phyloP scores from a whole-genome alignment of 2,329 filamentous ascomycete species.

The Chrysoporthe puriensis region DNA sequence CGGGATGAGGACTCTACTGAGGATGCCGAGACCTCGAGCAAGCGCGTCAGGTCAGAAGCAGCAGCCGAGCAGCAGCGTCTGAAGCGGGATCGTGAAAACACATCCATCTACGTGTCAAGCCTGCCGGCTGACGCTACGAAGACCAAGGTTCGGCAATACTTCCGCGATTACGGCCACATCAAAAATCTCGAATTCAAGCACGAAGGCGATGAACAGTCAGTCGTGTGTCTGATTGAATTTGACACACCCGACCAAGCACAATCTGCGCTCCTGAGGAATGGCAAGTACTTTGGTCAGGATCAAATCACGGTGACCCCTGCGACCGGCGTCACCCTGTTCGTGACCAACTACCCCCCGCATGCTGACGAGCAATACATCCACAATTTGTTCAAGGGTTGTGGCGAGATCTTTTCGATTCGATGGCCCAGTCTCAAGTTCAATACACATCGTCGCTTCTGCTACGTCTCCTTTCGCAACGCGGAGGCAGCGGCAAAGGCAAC shows the following conservation, averaged over 20 bases:
- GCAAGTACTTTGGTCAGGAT: slow-evolving; percentile 75
- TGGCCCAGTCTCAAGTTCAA: slow-evolving; percentile 93
- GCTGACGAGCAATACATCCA: slow-evolving; percentile 74
- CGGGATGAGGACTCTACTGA: slow-evolving; percentile 61
- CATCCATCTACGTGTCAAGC: slow-evolving; percentile 79
- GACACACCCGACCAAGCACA: slow-evolving; percentile 77
- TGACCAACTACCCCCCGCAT: slow-evolving; percentile 84
- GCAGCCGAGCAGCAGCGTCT: slow-evolving; percentile 43
- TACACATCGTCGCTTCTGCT: slow-evolving; percentile 89
- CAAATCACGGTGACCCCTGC: slow-evolving; percentile 76
- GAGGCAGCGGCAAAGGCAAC: slow-evolving; percentile 73
- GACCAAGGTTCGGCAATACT: slow-evolving; percentile 82
- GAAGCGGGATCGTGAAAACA: slow-evolving; percentile 89
- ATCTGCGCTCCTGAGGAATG: slow-evolving; percentile 79
- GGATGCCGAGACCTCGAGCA: slow-evolving; percentile 58
- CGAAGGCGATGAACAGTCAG: slow-evolving; percentile 62
- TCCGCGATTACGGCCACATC: slow-evolving; percentile 86
- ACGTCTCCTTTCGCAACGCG: slow-evolving; percentile 80
- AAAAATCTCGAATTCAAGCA: slow-evolving; percentile 73
- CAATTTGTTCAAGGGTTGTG: slow-evolving; percentile 72
- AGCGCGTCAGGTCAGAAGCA: slow-evolving; percentile 63
- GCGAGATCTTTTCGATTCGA: slow-evolving; percentile 81
- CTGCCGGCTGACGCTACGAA: slow-evolving; percentile 72
- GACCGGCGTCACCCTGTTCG: slow-evolving; percentile 79
- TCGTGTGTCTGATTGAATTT: slow-evolving; percentile 84